A percentile compares a stretch with the other conserved stretches of the same genome.
These are phyloP conservation scores for Posidonia australis DNA, from an alignment of 106 monocot genomes.

Conservation along the genomic window DNA sequence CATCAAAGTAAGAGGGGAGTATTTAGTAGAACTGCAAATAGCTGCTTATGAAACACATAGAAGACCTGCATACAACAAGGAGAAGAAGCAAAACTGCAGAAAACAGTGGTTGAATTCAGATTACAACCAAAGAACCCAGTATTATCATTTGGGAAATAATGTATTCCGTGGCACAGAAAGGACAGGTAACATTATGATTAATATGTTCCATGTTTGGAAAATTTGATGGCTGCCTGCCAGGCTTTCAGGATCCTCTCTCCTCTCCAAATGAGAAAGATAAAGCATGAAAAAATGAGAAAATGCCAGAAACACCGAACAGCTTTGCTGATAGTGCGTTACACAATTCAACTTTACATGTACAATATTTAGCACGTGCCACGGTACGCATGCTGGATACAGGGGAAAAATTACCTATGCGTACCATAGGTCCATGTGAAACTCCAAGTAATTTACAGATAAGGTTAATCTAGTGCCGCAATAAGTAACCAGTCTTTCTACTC, in stretches of 20 bases:
- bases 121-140: not conserved
- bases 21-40: not conserved
- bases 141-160: too few relatives aligned
- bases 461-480: constrained; percentile 7
- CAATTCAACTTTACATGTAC: constrained; percentile 18
- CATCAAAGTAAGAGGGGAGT: too few relatives aligned
- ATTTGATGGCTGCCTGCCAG: too few relatives aligned
- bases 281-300: not conserved
- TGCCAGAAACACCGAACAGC: not conserved
- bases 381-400: constrained; percentile 5
- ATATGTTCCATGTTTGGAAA: too few relatives aligned
- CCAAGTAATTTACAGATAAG: constrained; percentile 23
- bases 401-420: constrained; percentile 16
- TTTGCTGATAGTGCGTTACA: constrained; percentile 17
- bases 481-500: not conserved
- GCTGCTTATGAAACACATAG: not conserved
- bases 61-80: not conserved
- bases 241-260: not conserved
- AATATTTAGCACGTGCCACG: constrained; percentile 13
- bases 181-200: too few relatives aligned
- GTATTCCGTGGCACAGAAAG: too few relatives aligned
- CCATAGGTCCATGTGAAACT: constrained; percentile 18
- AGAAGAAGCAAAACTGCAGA: not conserved
- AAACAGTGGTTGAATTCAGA: not conserved
- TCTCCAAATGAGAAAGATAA: not conserved